Conservation (phyloP, 1,284 basidiomycete species). For the Pseudozyma sp. region DNA sequence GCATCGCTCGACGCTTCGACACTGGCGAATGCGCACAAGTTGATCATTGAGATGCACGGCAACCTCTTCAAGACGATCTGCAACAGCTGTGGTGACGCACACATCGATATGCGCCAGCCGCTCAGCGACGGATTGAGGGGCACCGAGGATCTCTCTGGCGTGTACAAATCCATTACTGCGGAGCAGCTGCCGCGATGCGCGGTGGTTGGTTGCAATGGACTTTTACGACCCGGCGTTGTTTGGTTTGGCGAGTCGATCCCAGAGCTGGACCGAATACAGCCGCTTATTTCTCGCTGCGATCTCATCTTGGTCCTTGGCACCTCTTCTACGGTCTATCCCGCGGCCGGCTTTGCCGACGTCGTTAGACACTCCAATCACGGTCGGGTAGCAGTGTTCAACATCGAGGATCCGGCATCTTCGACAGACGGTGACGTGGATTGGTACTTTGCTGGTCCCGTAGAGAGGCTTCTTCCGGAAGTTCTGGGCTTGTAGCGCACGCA, state of each 20-base stretch:
- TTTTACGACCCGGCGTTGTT: conserved; percentile 76
- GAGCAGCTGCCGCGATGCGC: conserved; percentile 73
- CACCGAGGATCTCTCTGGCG: conserved; percentile 71
- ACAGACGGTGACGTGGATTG: conserved; percentile 17
- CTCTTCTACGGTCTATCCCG: conserved; percentile 73
- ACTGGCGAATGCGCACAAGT: neutral
- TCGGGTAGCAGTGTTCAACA: conserved; percentile 76
- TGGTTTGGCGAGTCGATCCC: conserved; percentile 75
- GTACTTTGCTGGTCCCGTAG: conserved; percentile 43
- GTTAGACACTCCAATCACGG: conserved; percentile 70
- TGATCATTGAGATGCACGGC: conserved; percentile 76
- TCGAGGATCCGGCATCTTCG: conserved; percentile 67
- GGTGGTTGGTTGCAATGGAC: conserved; percentile 69
- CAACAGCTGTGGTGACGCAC: conserved; percentile 71
- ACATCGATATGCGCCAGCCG: conserved; percentile 71
- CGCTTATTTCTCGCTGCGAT: conserved; percentile 73
- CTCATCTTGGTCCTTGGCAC: conserved; percentile 77
- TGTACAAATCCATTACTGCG: conserved; percentile 69
- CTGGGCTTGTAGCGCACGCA: neutral
- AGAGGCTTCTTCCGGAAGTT: conserved; percentile 25
- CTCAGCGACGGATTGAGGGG: conserved; percentile 73
- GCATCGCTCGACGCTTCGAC: neutral
- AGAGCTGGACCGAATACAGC: conserved; percentile 69
- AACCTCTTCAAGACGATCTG: conserved; percentile 75
- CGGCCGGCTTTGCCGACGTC: conserved; percentile 70